Conservation (phyloP, 352 stramenopile genomes). For the Globisporangium nodosum region DNA sequence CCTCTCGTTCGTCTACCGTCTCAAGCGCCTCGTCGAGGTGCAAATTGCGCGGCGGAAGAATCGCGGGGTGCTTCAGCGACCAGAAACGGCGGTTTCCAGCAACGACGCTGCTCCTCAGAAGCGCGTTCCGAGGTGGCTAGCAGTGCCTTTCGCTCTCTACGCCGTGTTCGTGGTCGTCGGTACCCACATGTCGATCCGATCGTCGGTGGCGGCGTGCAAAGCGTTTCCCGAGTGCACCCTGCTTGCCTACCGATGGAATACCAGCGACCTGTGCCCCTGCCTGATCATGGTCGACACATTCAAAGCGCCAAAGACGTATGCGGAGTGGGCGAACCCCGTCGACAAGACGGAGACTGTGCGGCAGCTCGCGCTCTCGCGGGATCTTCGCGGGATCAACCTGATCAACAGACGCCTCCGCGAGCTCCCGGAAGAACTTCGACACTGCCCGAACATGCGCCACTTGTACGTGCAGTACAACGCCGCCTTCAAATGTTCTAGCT, state of each 20-base stretch:
- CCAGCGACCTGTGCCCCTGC: background rate
- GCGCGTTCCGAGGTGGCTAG: background rate
- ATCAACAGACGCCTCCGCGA: background rate
- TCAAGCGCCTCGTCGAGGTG: too few relatives aligned
- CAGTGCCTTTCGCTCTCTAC: background rate
- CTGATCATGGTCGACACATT: background rate
- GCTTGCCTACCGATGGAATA: background rate
- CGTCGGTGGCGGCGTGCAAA: background rate
- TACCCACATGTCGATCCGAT: background rate
- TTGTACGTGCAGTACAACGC: background rate
- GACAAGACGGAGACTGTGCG: background rate
- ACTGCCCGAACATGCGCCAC: background rate
- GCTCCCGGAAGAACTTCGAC: background rate
- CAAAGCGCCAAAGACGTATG: background rate
- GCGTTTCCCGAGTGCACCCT: background rate
- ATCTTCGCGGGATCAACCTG: background rate
- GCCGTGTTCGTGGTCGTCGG: background rate
- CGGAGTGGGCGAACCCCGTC: background rate
- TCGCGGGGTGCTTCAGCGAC: too few relatives aligned
- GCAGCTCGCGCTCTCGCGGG: background rate
- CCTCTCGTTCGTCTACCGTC: too few relatives aligned
- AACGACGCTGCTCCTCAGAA: background rate
- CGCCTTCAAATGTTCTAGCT: too few relatives aligned
- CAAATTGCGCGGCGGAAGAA: too few relatives aligned
- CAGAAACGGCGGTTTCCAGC: too few relatives aligned